Base-by-base conservation (phyloP, 257 asterid species). In the Solanum etuberosum region DNA sequence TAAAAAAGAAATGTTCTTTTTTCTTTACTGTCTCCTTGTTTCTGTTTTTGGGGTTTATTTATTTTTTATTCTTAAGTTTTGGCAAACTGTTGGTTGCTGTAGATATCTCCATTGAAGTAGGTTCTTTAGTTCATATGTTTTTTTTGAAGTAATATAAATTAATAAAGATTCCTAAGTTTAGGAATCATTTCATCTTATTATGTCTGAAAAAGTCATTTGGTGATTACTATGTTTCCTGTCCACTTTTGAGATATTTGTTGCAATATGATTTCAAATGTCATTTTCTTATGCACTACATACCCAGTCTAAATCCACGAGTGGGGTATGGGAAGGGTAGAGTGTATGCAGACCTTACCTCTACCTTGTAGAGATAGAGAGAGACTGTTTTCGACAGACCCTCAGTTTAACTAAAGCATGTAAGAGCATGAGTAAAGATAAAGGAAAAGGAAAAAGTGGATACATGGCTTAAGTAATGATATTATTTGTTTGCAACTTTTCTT, bases 391-490 rank as follows among this genome's bases (percentile, higher is more conserved):
- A 59, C 4, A 59, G 27, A 23, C 27, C 13, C 67, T 59, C 31
- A 23, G 68, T 2, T 61, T 23, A 61, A 9, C 7, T 61, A 61
- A 61, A 61, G 70, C 70, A 9, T 61, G 70, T 61, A n/a, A 61
- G 31, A 61, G 27, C 70, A 91, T 88, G 95, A 94, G 98, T 96
- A 85, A 85, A 91, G 92, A 83, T 65, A 87, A 94, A 95, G 98
- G 65, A 89, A 94, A 88, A 86, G 82, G 61, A 68, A 89, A 88
- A 72, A 90, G 95, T 87, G 91, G 87, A 85, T 86, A 86, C 59
- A n/a, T 90, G 85, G 88, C 91, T 86, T 91, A 86, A 87, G 87
- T 87, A 83, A 85, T 92, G 88, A 90, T 90, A 88, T 89, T 90
- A 88, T 89, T 84, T 87, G 76, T 82, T 86, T 89, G 87, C 83